A percentile compares a stretch with the other conserved stretches of the same genome.
Conservation (phyloP, 352 stramenopile genomes). For the Phytophthora sp. region DNA sequence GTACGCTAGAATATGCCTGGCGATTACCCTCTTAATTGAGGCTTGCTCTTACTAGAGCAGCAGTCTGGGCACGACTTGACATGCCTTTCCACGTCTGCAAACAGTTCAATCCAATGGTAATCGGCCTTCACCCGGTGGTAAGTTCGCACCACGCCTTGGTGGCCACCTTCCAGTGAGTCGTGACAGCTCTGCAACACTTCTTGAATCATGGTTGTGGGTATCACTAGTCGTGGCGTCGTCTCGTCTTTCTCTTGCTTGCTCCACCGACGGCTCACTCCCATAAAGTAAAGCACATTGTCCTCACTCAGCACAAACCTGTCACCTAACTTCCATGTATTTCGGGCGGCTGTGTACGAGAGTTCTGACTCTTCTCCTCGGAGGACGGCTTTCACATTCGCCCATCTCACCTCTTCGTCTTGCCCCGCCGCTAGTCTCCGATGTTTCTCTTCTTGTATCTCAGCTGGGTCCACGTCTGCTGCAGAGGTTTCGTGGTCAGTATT, state of each 20-base stretch:
- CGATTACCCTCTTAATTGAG: not conserved
- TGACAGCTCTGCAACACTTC: slow-evolving; percentile 12
- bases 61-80: not conserved
- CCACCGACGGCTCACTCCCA: not conserved
- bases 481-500: too few species aligned
- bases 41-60: not conserved
- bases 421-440: too few species aligned
- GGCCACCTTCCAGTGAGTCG: slow-evolving; percentile 2
- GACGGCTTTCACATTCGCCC: too few species aligned
- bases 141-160: slow-evolving; percentile 8
- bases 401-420: too few species aligned
- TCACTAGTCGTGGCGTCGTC: not conserved
- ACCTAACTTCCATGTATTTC: not conserved
- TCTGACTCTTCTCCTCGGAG: too few species aligned
- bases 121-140: not conserved
- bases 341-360: not conserved
- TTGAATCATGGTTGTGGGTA: slow-evolving; percentile 3
- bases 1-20: too few species aligned
- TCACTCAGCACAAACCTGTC: not conserved
- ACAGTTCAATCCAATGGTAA: slow-evolving; percentile 8
- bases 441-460: too few species aligned
- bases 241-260: too few species aligned
- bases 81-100: not conserved
- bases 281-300: not conserved
- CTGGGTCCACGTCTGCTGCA: too few species aligned